Evolutionary conservation across 2,329 filamentous ascomycete genomes (phyloP), one percentile per base, ranked within the genome.

Genomic region (Calonectria hongkongensis): DNA sequence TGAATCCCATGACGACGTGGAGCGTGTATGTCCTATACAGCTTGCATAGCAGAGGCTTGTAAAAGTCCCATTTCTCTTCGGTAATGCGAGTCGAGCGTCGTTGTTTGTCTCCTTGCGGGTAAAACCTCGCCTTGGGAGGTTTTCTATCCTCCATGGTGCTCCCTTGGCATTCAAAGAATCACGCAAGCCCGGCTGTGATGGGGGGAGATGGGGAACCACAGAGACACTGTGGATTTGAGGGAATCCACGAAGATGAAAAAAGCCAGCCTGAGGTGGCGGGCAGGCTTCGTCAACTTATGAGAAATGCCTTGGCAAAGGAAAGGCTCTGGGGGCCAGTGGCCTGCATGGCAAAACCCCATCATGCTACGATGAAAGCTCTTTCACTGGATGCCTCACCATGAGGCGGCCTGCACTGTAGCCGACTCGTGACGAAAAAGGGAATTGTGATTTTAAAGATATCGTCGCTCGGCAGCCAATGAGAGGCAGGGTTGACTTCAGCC

Each of bases 11-110:
- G 47, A 80, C 77, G 13, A 74, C 48, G n/a, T 21, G 51, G 21
- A 79, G 75, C 16, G 78, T 76, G 48, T 80, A 74, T 16, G 68
- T 58, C 54, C 66, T 74, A 63, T 79, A 79, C 6, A 79, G 72
- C 2, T 16, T 39, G 45, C 76, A 78, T 18, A 79, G 73, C 7
- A 75, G 58, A 9, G 77, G 62, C 36, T 75, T 79, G 62, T 74
- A 75, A 18, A 9, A 62, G 27, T 79, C 74, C 78, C 78, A 79
- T 12, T 58, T 73, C 28, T 73, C 71, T 12, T 79, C 78, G 15
- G 71, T 76, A 43, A 79, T 79, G 51, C 78, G 78, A 36, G 70
- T 62, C 30, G 78, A 79, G 25, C 75, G 78, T 18, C 50, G 77
- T 41, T 67, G 50, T 54, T 54, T 74, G n/a, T 73, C 74, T 10